Conservation (phyloP, 139 green algal species). For the Monoraphidium neglectum region DNA sequence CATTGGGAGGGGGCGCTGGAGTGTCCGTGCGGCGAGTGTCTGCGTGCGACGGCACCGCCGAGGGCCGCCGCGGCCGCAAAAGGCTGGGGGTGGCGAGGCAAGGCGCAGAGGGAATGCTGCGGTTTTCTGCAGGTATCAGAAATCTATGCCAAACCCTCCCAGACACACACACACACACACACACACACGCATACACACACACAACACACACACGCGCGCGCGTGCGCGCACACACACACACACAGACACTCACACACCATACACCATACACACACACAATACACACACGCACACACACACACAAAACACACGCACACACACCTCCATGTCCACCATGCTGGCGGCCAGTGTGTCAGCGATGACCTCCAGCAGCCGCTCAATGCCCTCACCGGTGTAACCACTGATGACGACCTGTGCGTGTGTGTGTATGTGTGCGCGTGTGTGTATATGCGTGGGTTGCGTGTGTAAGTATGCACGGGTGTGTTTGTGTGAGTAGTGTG, state of each 20-base stretch:
- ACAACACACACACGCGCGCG: not conserved
- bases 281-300: not conserved
- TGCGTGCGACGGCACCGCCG: conserved; percentile 1
- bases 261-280: not conserved
- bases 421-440: not conserved
- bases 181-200: not conserved
- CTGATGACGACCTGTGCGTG: conserved; percentile 60
- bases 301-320: not conserved
- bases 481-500: no score
- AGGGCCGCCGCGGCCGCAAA: no score
- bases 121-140: not conserved
- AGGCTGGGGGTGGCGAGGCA: no score
- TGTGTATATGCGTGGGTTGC: not conserved
- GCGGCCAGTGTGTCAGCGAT: conserved; percentile 57
- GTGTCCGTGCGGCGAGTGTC: not conserved
- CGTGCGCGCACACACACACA: not conserved
- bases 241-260: not conserved
- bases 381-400: conserved; percentile 69
- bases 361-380: conserved; percentile 65
- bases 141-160: not conserved
- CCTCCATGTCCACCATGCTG: conserved; percentile 43
- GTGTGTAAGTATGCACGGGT: not conserved
- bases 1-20: not conserved
- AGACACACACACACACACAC: not conserved
- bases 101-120: no score